These are phyloP conservation scores for Lactarius psammicola DNA, from an alignment of 768 basidiomycete species.

Conservation along the genomic window DNA sequence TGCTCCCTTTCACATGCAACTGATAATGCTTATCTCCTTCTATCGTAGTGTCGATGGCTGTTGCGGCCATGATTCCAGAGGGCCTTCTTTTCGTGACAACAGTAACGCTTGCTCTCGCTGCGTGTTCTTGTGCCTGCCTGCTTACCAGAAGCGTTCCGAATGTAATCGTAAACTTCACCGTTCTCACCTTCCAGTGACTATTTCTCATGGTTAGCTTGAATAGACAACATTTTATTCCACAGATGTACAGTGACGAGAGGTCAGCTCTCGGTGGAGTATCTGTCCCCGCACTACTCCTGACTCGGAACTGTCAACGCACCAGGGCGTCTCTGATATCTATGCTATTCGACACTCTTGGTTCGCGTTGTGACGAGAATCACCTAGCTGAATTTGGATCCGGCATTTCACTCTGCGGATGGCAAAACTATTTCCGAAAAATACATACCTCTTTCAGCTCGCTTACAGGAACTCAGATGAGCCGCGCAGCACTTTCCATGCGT, in stretches of 20 bases:
- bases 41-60: conserved; percentile 83
- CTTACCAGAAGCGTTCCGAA: too few species aligned
- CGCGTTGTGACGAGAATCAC: background rate
- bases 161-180: too few species aligned
- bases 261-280: too few species aligned
- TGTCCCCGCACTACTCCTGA: background rate
- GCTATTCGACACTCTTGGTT: background rate
- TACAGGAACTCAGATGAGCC: conserved; percentile 16
- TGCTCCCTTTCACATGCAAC: background rate
- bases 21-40: conserved; percentile 17
- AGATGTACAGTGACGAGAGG: too few species aligned
- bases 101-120: conserved; percentile 93
- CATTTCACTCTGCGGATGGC: background rate
- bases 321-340: background rate
- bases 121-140: too few species aligned
- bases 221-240: too few species aligned
- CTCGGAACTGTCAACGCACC: background rate
- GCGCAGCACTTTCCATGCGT: background rate
- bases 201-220: too few species aligned
- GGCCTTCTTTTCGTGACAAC: conserved; percentile 97
- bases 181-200: too few species aligned
- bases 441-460: background rate
- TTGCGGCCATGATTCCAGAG: conserved; percentile 98
- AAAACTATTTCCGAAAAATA: background rate
- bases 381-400: conserved; percentile 2